Conservation (phyloP, 2,329 filamentous ascomycete species). For the Scedosporium apiospermum region DNA sequence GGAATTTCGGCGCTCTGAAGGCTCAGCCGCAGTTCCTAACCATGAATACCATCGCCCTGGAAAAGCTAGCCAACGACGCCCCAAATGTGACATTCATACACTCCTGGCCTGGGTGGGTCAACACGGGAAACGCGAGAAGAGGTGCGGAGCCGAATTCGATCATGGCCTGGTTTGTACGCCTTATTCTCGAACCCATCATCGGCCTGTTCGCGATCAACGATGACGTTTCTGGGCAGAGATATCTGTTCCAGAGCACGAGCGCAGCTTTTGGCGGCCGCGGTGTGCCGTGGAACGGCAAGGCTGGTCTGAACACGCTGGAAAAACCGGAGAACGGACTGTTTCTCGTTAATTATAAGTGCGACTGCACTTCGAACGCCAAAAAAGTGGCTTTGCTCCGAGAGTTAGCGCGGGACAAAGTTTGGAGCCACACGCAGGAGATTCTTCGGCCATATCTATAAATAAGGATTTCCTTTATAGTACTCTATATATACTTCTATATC, state of each 20-base stretch:
- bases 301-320: slow-evolving; percentile 18
- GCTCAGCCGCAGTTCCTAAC: slow-evolving; percentile 18
- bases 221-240: slow-evolving; percentile 23
- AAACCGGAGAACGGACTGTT: slow-evolving; percentile 20
- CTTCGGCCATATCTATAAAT: slow-evolving; percentile 12
- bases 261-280: slow-evolving; percentile 24
- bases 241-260: slow-evolving; percentile 25
- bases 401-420: slow-evolving; percentile 18
- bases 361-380: slow-evolving; percentile 21
- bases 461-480: too few relatives aligned
- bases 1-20: slow-evolving; percentile 14
- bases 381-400: slow-evolving; percentile 18
- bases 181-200: slow-evolving; percentile 22
- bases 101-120: slow-evolving; percentile 18
- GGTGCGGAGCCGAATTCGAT: slow-evolving; percentile 16
- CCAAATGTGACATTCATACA: slow-evolving; percentile 18
- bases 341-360: slow-evolving; percentile 21
- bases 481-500: too few relatives aligned
- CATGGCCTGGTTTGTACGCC: slow-evolving; percentile 20
- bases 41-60: slow-evolving; percentile 17
- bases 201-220: slow-evolving; percentile 16
- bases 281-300: slow-evolving; percentile 19
- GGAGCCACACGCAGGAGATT: slow-evolving; percentile 23
- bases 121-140: slow-evolving; percentile 18
- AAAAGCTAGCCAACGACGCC: slow-evolving; percentile 14